Percentiles rank a stretch among this genome's conserved stretches.
Conservation (phyloP, 2,329 filamentous ascomycete genomes). For the Alternaria sp. region DNA sequence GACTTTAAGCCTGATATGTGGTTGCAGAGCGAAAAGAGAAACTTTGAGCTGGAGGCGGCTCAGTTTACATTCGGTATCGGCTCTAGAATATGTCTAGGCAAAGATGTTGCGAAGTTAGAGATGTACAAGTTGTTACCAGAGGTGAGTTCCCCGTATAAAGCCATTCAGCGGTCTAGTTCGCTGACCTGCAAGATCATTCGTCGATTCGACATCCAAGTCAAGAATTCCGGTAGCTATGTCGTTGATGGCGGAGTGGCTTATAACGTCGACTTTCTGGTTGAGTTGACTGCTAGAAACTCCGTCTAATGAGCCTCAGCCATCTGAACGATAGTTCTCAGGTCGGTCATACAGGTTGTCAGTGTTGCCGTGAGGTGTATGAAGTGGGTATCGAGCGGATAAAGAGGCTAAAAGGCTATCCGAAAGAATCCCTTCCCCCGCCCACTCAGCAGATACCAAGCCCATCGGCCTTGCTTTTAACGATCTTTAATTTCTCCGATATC, state of each 20-base stretch:
- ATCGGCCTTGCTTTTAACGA: slow-evolving; percentile 13
- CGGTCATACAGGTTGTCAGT: not conserved
- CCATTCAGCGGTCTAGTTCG: not conserved
- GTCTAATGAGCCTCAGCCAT: not conserved
- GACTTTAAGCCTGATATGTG: slow-evolving; percentile 55
- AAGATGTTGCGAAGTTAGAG: slow-evolving; percentile 44
- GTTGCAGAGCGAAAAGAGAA: slow-evolving; percentile 41
- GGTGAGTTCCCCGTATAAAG: slow-evolving; percentile 27
- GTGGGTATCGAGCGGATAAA: slow-evolving; percentile 10
- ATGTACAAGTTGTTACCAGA: slow-evolving; percentile 46
- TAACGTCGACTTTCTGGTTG: slow-evolving; percentile 36
- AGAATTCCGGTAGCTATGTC: slow-evolving; percentile 33
- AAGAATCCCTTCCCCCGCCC: slow-evolving; percentile 4
- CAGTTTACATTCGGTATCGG: slow-evolving; percentile 45
- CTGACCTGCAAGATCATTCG: slow-evolving; percentile 34
- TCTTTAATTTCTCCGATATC: slow-evolving; percentile 24
- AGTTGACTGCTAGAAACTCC: slow-evolving; percentile 8
- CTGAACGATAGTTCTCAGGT: not conserved
- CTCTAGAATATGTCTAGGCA: slow-evolving; percentile 41
- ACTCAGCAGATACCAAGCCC: not conserved
- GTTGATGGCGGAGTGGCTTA: slow-evolving; percentile 45
- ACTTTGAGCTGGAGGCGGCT: slow-evolving; percentile 37
- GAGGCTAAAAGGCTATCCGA: slow-evolving; percentile 14
- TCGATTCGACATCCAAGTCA: slow-evolving; percentile 40
- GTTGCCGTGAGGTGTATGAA: not conserved